phyloP scores from a whole-genome alignment of 2,329 filamentous ascomycete genomes.

The Colletotrichum nymphaeae region DNA sequence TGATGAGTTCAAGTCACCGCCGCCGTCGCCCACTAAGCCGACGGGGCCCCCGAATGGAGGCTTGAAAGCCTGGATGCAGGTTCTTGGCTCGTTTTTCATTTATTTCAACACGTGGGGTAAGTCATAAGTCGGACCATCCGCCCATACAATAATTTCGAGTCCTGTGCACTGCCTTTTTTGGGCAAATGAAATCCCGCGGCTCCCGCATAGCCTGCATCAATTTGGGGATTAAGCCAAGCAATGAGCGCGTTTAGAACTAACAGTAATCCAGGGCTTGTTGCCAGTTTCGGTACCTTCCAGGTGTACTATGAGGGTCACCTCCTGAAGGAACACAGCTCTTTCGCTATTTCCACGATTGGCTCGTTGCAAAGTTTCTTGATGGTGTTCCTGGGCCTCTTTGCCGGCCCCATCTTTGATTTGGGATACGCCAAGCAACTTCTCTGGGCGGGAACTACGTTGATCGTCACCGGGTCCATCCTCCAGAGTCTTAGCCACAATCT shows the following conservation, averaged over 20 bases:
- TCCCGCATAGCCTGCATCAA: neutral
- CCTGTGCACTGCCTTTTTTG: neutral
- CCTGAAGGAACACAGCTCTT: conserved; percentile 11
- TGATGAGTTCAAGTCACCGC: neutral
- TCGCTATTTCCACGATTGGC: conserved; percentile 56
- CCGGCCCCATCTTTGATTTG: conserved; percentile 59
- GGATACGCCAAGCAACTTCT: conserved; percentile 57
- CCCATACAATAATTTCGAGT: neutral
- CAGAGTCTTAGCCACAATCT: conserved; percentile 56
- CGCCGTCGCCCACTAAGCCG: neutral
- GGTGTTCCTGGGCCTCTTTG: conserved; percentile 52
- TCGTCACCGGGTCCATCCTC: conserved; percentile 59
- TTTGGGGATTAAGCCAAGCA: conserved; percentile 17
- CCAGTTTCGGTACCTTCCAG: conserved; percentile 64
- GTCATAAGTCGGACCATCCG: neutral
- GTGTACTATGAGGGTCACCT: conserved; percentile 58
- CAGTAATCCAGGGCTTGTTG: conserved; percentile 48
- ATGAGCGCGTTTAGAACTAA: neutral
- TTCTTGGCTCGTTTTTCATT: conserved; percentile 57
- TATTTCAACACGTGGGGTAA: conserved; percentile 56
- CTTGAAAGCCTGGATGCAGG: conserved; percentile 59
- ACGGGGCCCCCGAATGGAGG: conserved; percentile 40
- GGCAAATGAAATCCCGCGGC: neutral
- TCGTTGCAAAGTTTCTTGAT: conserved; percentile 60
- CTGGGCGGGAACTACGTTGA: conserved; percentile 50